These are phyloP conservation scores for Nematodospora anomalae DNA, from an alignment of 1,139 yeast genomes.

Conservation along the genomic window DNA sequence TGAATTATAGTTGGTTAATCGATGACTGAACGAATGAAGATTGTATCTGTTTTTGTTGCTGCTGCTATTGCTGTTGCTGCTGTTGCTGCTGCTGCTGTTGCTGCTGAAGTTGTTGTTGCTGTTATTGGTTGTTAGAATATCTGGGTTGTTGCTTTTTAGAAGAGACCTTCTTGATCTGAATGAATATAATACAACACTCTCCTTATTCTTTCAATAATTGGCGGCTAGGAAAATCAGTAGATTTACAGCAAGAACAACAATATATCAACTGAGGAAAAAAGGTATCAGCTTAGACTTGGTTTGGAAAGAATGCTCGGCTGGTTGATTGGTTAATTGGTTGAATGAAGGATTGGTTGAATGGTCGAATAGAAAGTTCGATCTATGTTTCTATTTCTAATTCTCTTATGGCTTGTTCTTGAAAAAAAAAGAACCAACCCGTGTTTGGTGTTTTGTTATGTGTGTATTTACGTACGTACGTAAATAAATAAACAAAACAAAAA, in stretches of 20 bases:
- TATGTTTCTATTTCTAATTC: background rate
- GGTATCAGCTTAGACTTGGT: no score
- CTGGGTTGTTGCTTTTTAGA: no score
- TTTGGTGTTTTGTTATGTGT: background rate
- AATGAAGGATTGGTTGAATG: background rate
- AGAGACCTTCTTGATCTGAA: no score
- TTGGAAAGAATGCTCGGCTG: no score
- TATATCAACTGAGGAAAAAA: no score
- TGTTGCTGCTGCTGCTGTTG: background rate
- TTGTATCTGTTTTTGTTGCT: no score
- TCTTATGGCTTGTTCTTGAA: background rate
- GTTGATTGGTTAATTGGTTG: background rate
- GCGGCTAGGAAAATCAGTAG: no score
- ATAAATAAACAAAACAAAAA: background rate
- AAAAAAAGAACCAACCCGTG: background rate
- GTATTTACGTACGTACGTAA: background rate
- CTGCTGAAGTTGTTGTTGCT: background rate
- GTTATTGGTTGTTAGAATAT: background rate
- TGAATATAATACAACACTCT: no score
- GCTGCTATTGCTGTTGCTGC: background rate
- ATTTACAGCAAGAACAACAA: no score
- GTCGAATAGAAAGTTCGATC: background rate
- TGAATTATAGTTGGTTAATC: constrained; percentile 10
- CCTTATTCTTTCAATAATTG: no score
- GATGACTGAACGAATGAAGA: constrained; percentile 3